A percentile compares a stretch with the other conserved stretches of the same genome.
These are phyloP conservation scores for Trametes pubescens DNA, from an alignment of 1,284 basidiomycete genomes.

Conservation along the genomic window DNA sequence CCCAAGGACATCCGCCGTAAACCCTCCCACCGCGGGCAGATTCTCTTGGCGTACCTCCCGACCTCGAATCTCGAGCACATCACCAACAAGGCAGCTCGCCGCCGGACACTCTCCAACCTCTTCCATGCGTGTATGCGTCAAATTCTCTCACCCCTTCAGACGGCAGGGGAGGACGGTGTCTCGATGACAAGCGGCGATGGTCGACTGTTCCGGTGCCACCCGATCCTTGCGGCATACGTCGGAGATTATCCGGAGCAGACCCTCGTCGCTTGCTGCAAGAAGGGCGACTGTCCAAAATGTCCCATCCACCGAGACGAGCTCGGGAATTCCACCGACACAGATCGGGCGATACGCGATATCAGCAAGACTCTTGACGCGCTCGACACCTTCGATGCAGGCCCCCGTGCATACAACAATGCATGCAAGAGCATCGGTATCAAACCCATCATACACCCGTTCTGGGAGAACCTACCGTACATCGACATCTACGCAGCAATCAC, in stretches of 20 bases:
- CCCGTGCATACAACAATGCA: neutral
- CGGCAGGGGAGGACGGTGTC: conserved; percentile 29
- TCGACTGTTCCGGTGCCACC: conserved; percentile 32
- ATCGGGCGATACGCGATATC: neutral
- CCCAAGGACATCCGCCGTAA: conserved; percentile 50
- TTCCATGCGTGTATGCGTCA: conserved; percentile 36
- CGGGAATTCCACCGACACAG: conserved; percentile 27
- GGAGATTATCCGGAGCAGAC: conserved; percentile 36
- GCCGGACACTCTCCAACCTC: conserved; percentile 30
- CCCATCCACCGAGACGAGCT: conserved; percentile 40
- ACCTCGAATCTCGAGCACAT: conserved; percentile 44
- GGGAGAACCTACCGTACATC: conserved; percentile 25
- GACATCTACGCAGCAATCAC: conserved; percentile 37
- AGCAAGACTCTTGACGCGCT: neutral
- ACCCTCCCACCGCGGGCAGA: conserved; percentile 44
- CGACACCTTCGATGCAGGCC: neutral
- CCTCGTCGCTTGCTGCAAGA: conserved; percentile 32
- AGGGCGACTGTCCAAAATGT: neutral
- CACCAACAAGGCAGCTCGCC: conserved; percentile 30
- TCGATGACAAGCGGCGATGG: conserved; percentile 39
- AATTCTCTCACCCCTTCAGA: conserved; percentile 32
- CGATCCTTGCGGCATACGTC: conserved; percentile 39
- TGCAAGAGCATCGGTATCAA: conserved; percentile 28
- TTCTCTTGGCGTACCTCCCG: conserved; percentile 51
- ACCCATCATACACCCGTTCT: conserved; percentile 8